Evolutionary conservation across 169 alveolate species (phyloP).

Genomic region (Plasmodium reichenowi): DNA sequence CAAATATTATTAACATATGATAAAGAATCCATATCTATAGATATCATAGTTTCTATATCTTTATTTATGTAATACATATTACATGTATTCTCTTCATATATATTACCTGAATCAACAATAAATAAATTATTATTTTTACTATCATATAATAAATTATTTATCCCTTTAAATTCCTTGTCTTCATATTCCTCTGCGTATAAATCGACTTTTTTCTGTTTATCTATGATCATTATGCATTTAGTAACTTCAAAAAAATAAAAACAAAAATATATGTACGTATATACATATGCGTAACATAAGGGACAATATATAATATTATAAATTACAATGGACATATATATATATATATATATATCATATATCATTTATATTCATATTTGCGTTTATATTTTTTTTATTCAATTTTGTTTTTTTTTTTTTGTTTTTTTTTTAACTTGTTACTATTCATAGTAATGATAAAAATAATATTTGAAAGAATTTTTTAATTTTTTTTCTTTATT

Average conservation of each 20-base stretch:
- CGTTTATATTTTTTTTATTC: no score
- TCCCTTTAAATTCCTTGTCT: conserved; percentile 26
- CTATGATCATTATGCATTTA: conserved; percentile 50
- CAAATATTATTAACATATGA: conserved; percentile 56
- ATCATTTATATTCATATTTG: no score
- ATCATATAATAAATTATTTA: conserved; percentile 44
- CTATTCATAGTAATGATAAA: conserved; percentile 3
- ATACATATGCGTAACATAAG: conserved; percentile 2
- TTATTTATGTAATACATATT: conserved; percentile 63
- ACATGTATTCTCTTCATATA: conserved; percentile 67
- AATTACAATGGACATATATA: background rate
- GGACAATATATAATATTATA: conserved; percentile 7
- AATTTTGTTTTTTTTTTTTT: no score
- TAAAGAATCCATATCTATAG: conserved; percentile 22
- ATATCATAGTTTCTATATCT: conserved; percentile 70
- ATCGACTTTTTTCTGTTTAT: conserved; percentile 55
- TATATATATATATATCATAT: no score
- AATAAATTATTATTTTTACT: conserved; percentile 34
- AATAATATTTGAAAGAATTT: background rate
- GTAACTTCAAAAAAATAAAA: conserved; percentile 30
- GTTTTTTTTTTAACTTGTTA: background rate
- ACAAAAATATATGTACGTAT: background rate
- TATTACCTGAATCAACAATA: conserved; percentile 64
- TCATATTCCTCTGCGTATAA: conserved; percentile 60
- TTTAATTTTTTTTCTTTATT: conserved; percentile 1